Evolutionary conservation across 1,284 basidiomycete species (phyloP), one percentile per base, ranked within the genome.

Genomic region (Leccinum griseonigrum): DNA sequence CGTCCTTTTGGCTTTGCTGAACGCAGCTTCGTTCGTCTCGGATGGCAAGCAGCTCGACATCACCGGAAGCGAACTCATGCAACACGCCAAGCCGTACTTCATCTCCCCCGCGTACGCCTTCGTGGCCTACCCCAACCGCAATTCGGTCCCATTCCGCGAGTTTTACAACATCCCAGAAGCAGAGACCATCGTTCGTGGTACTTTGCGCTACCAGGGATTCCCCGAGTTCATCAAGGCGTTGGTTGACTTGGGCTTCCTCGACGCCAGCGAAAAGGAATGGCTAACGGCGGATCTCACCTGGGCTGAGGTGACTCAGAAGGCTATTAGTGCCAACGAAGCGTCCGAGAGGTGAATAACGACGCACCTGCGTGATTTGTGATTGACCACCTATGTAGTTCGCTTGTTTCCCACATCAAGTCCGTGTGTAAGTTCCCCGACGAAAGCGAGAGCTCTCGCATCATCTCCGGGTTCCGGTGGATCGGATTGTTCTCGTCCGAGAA

Each of bases 191-290:
- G 84, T 98, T 62, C 87, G 97, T 54, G 97, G 97, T 53, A 99
- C 97, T 7, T 81, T 99, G 75, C 85, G 97, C 63, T 99, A 97
- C 82, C 94, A 96, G 74, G 96, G 96, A 63, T 98, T 98, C 93
- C 95, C 95, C n/a, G 91, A 94, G 77, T 97, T 99, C 76, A 90
- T 99, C 76, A 87, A 86, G 70, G 88, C 89, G 6, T 85, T 98
- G 65, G 95, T 97, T 56, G 83, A 93, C 72, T 81, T 98, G 58
- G 95, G 95, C 31, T 97, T 93, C 85, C 80, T 99, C 65, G 85
- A 94, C 73, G 86, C 90, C 67, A 78, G 79, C 32, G 81, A 83
- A 67, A 91, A 95, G 81, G 86, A 86, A 18, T 97, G 91, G 88
- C 80, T 97, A 59, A 83, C 82, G 54, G 86, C 85, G 52, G 84